Evolutionary conservation across 371 early-diverging fungal species (phyloP).

Genomic region (Cladochytrium tenue): DNA sequence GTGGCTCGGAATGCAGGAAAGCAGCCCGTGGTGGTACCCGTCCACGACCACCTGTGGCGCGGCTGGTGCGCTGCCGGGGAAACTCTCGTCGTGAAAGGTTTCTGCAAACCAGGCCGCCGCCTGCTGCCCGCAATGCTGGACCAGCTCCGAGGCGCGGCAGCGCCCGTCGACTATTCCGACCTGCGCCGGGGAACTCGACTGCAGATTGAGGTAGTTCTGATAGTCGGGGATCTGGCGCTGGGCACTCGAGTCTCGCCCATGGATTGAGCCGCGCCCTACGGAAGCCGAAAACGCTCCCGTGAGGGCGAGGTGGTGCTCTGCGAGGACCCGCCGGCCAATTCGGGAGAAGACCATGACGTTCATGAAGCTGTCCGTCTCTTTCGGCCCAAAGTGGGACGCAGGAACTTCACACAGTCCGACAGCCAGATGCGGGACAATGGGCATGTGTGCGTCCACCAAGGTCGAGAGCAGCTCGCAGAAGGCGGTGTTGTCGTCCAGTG

Average conservation of each 20-base stretch:
- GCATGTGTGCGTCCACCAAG: conserved; percentile 59
- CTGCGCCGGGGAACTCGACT: neutral
- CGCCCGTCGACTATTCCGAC: neutral
- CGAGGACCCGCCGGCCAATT: conserved; percentile 79
- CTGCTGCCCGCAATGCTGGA: neutral
- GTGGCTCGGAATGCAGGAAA: conserved; percentile 79
- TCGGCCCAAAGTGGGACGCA: conserved; percentile 34
- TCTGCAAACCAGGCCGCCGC: neutral
- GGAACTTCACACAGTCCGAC: conserved; percentile 67
- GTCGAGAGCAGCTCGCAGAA: conserved; percentile 56
- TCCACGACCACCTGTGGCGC: conserved; percentile 46
- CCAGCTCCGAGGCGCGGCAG: neutral
- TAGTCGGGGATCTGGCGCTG: neutral
- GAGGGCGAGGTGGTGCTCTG: conserved; percentile 81
- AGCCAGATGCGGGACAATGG: conserved; percentile 69
- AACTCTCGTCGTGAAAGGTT: neutral
- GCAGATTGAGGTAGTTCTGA: neutral
- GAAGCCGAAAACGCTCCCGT: conserved; percentile 55
- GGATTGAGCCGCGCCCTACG: too few species aligned
- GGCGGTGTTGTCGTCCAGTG: conserved; percentile 58
- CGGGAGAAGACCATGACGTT: conserved; percentile 75
- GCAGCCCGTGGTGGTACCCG: conserved; percentile 52
- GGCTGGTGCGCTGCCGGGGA: neutral
- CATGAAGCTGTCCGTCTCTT: conserved; percentile 68
- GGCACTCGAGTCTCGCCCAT: too few species aligned